Percentiles rank a stretch among this genome's conserved stretches.
Evolutionary conservation across 257 asterid genomes (phyloP).

Genomic region (Solanum lycopersicoides): DNA sequence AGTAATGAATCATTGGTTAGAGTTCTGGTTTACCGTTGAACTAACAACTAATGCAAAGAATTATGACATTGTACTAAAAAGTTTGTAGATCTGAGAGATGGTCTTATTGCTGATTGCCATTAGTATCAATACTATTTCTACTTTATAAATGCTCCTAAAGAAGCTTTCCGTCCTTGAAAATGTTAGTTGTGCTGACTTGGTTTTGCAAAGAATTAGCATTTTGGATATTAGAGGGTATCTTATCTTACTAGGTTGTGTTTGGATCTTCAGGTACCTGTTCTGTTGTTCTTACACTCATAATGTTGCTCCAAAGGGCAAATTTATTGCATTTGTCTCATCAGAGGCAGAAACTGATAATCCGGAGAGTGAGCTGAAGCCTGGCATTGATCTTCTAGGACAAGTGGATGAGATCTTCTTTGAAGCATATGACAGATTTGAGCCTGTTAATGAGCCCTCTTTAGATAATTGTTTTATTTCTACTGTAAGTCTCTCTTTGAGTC

Average conservation of each 20-base stretch:
- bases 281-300: slow-evolving; percentile 95
- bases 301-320: slow-evolving; percentile 95
- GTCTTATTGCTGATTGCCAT: background rate
- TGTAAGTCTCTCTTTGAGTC: slow-evolving; percentile 32
- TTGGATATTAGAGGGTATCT: background rate
- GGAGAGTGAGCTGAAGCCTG: slow-evolving; percentile 76
- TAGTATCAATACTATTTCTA: background rate
- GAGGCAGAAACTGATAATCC: slow-evolving; percentile 91
- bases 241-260: background rate
- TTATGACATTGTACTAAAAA: background rate
- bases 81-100: background rate
- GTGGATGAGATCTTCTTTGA: slow-evolving; percentile 93
- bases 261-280: slow-evolving; percentile 66
- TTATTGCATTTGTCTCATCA: slow-evolving; percentile 83
- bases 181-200: background rate
- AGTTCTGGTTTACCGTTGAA: background rate
- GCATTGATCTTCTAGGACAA: slow-evolving; percentile 86
- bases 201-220: background rate
- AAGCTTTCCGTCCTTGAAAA: background rate
- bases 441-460: slow-evolving; percentile 67
- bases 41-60: background rate
- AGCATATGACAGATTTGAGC: slow-evolving; percentile 76
- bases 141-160: background rate
- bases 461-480: slow-evolving; percentile 90
- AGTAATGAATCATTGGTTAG: background rate